Percentiles rank a stretch among this genome's conserved stretches.
Conservation (phyloP, 2,329 filamentous ascomycete species). For the Knoxdaviesia proteae region DNA sequence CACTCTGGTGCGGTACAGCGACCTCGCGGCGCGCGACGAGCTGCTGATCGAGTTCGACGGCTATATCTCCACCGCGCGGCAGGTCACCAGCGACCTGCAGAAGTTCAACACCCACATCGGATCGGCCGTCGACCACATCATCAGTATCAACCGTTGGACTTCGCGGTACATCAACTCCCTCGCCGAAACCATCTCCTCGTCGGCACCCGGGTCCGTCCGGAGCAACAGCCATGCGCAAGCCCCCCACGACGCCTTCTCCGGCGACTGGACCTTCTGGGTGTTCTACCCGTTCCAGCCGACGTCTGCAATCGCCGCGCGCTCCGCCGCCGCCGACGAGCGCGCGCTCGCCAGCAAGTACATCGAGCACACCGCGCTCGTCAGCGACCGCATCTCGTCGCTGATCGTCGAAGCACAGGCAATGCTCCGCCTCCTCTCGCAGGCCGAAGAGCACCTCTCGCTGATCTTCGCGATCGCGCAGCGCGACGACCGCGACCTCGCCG, state of each 20-base stretch:
- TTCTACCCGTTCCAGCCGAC: constrained; percentile 41
- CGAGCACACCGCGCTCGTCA: constrained; percentile 47
- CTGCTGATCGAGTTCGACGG: constrained; percentile 56
- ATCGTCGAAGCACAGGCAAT: constrained; percentile 52
- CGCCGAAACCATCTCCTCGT: constrained; percentile 12
- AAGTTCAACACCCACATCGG: constrained; percentile 61
- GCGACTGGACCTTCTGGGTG: constrained; percentile 19
- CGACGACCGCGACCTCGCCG: constrained; percentile 36
- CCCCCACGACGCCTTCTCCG: constrained; percentile 9
- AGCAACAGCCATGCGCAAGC: constrained; percentile 3
- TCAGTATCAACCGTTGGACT: constrained; percentile 59
- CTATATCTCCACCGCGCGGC: constrained; percentile 49
- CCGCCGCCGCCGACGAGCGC: constrained; percentile 29
- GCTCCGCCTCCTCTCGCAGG: constrained; percentile 39
- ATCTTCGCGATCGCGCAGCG: constrained; percentile 50
- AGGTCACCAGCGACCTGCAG: constrained; percentile 44
- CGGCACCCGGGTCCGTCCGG: constrained; percentile 9
- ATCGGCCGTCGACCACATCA: constrained; percentile 50
- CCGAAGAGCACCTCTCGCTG: constrained; percentile 47
- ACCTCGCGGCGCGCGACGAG: constrained; percentile 45
- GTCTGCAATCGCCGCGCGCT: constrained; percentile 2
- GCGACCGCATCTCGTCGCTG: constrained; percentile 45
- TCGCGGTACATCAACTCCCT: constrained; percentile 45
- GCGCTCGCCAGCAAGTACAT: constrained; percentile 54
- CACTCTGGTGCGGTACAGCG: constrained; percentile 49